Base-by-base conservation (phyloP, 2,329 filamentous ascomycete genomes). In the Ophiosphaerella korrae region DNA sequence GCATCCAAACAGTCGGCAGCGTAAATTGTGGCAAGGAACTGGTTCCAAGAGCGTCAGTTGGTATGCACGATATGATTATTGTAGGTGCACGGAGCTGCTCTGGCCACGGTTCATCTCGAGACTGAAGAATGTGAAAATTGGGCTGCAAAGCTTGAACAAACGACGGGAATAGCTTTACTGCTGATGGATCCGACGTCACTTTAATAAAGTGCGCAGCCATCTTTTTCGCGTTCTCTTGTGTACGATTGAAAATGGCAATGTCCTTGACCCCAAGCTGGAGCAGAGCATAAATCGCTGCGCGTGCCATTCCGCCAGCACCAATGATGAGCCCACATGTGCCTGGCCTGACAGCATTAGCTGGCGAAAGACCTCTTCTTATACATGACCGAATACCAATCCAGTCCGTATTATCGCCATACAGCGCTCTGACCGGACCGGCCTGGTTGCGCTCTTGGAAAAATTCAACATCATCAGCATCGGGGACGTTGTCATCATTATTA, bases 381-480 rank as follows among this genome's bases (percentile, higher is more conserved):
- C 88, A 90, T 2, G 87, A 87, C 48, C 86, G 78, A 33, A 92
- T 88, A 6, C 89, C 89, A 29, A 91, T 87, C 86, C 88, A 92
- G 68, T 92, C 89, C 0, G 88, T 92, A 50, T 92, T 92, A 50
- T 92, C 88, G 1, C 88, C 89, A 54, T 90, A 89, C 0, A 91
- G 76, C 0, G 85, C 87, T 56, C 83, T 82, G 12, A 90, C 82
- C 0, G 85, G 83, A 0, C 88, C 88, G 1, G 85, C 80, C 37
- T 84, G 80, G 57, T 86, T 87, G 48, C 85, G 80, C 31, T 85
- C 79, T 36, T 79, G 75, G 42, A 78, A 75, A 3, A 84, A 70
- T 0, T 79, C 78, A 3, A 72, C 50, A 23, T 82, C 81, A 21
- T 81, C 77, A 18, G 82, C 82, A 31, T 81, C 77, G 1, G 84